A percentile compares a stretch with the other conserved stretches of the same genome.
phyloP scores from a whole-genome alignment of 345 rosid genomes.

The Xanthoceras sorbifolium region DNA sequence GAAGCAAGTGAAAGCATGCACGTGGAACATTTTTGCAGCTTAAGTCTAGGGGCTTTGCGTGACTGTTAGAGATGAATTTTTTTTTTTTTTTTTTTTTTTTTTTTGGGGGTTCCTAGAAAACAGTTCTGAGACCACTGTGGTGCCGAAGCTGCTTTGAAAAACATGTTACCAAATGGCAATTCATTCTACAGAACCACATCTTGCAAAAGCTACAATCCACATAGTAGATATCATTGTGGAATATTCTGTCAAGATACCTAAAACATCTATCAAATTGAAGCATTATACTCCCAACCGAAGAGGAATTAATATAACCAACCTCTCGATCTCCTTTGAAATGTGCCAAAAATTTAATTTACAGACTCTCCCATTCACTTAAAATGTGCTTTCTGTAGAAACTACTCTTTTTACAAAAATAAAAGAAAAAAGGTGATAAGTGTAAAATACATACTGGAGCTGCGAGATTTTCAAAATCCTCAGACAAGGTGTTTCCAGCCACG shows the following conservation, averaged over 20 bases:
- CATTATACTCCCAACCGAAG: neutral
- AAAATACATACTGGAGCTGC: conserved; percentile 14
- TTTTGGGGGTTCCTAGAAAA: conserved; percentile 13
- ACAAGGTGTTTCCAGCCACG: neutral
- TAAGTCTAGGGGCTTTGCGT: neutral
- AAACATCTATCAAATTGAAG: neutral
- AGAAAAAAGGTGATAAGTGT: neutral
- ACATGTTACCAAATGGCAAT: neutral
- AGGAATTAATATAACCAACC: conserved; percentile 1
- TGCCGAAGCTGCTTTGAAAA: neutral
- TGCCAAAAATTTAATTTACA: neutral
- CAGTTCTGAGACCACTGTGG: neutral
- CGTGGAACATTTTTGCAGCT: neutral
- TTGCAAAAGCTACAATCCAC: neutral
- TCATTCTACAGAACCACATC: neutral
- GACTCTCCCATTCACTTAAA: neutral
- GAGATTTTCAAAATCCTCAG: conserved; percentile 9
- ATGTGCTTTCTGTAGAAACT: neutral
- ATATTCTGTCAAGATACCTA: neutral
- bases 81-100: too few species aligned
- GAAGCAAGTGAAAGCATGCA: conserved; percentile 2
- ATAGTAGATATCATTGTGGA: neutral
- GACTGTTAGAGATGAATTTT: neutral
- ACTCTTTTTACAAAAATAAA: neutral
- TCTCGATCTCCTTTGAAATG: neutral